Conservation (phyloP, 495 filamentous ascomycete species). For the Penicillium canescens region DNA sequence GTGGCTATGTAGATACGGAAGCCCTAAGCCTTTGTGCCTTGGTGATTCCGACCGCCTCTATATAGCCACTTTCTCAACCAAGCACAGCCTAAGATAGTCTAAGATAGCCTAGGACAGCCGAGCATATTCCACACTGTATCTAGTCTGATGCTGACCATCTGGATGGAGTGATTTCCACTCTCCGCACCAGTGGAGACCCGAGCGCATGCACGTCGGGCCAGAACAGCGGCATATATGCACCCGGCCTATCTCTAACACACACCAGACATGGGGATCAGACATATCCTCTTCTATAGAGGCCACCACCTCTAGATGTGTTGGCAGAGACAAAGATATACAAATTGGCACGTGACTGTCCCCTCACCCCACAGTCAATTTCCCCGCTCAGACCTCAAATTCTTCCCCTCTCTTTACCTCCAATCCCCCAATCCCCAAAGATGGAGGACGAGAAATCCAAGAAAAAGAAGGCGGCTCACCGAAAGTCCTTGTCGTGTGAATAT, state of each 20-base stretch:
- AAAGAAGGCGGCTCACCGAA: conserved; percentile 48
- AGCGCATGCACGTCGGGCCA: conserved; percentile 4
- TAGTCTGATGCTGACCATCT: not conserved
- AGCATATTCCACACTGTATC: not conserved
- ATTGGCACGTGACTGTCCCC: conserved; percentile 34
- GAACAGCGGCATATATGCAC: not conserved
- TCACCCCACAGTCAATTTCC: conserved; percentile 45
- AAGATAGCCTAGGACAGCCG: no score
- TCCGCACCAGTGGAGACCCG: conserved; percentile 9
- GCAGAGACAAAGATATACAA: no score
- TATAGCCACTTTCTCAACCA: no score
- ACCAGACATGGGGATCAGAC: not conserved
- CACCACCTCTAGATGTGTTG: no score
- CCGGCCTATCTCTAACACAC: not conserved
- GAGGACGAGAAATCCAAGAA: conserved; percentile 49
- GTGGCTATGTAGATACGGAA: no score
- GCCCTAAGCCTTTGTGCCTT: no score
- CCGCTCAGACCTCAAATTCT: conserved; percentile 33
- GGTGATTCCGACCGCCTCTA: no score
- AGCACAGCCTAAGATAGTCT: no score
- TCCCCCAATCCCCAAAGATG: conserved; percentile 35
- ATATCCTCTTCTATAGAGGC: no score
- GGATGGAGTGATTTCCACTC: not conserved
- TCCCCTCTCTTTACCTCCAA: conserved; percentile 37
- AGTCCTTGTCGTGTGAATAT: conserved; percentile 51